A percentile compares a stretch with the other conserved stretches of the same genome.
Evolutionary conservation across 129 eudicot species (phyloP).

Genomic region (Flaveria trinervia): DNA sequence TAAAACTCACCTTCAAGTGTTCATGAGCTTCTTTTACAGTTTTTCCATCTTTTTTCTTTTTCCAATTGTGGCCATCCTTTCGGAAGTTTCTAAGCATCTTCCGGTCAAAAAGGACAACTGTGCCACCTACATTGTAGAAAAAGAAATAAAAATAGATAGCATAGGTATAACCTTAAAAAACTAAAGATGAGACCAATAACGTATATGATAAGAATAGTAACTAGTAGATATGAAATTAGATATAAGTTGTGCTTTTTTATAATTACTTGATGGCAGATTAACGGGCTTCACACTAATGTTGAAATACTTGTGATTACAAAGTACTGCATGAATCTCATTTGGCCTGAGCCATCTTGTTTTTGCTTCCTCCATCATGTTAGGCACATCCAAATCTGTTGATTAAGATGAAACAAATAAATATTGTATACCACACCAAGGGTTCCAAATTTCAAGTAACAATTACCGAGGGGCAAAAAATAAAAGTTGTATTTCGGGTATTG

Average conservation of each 20-base stretch:
- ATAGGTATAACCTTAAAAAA: not conserved
- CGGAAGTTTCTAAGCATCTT: slow-evolving; percentile 93
- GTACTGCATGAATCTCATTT: slow-evolving; percentile 91
- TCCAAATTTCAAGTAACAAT: not conserved
- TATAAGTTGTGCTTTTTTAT: slow-evolving; percentile 6
- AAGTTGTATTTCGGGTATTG: not conserved
- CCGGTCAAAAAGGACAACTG: slow-evolving; percentile 79
- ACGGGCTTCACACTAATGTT: slow-evolving; percentile 76
- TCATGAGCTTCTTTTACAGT: slow-evolving; percentile 99
- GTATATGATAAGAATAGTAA: not conserved
- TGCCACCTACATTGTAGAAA: slow-evolving; percentile 68
- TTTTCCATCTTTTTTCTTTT: slow-evolving; percentile 96
- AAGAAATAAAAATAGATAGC: not conserved
- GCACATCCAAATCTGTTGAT: slow-evolving; percentile 74
- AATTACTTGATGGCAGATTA: slow-evolving; percentile 75
- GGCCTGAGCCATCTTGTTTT: slow-evolving; percentile 89
- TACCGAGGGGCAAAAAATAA: not conserved
- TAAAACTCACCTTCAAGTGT: slow-evolving; percentile 70
- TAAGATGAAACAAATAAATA: not conserved
- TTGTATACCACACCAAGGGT: not conserved
- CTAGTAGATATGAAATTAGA: not conserved
- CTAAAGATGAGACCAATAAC: slow-evolving; percentile 9
- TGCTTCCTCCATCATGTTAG: slow-evolving; percentile 79
- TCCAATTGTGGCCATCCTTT: slow-evolving; percentile 98
- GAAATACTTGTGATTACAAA: slow-evolving; percentile 70